phyloP scores from a whole-genome alignment of 495 filamentous ascomycete species.

The Neurospora sp. region DNA sequence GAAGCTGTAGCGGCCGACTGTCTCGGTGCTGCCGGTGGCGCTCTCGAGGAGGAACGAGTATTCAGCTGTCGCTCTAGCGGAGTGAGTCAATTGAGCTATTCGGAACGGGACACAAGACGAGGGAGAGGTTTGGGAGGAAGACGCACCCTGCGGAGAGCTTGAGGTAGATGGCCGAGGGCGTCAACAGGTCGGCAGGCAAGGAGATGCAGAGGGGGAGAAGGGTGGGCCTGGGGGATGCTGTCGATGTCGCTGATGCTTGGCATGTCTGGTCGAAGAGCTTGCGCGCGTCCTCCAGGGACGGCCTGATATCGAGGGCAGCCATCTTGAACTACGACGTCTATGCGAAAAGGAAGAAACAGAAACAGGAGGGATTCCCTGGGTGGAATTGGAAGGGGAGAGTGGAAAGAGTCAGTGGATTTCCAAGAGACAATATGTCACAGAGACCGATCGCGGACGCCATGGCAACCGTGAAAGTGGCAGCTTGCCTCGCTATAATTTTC shows the following conservation, averaged over 20 bases:
- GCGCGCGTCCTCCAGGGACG: conserved; percentile 16
- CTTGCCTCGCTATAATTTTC: neutral
- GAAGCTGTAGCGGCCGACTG: conserved; percentile 88
- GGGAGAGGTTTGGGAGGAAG: neutral
- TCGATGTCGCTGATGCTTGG: conserved; percentile 1
- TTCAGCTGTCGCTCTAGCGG: conserved; percentile 53
- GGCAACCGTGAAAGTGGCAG: neutral
- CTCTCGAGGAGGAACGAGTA: conserved; percentile 89
- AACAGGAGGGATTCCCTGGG: neutral
- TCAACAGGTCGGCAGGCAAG: conserved; percentile 83
- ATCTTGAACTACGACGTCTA: neutral
- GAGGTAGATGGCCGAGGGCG: conserved; percentile 82
- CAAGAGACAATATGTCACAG: neutral
- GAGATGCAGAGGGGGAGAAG: conserved; percentile 77
- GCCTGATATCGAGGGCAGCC: conserved; percentile 20
- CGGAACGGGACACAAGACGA: neutral
- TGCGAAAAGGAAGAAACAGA: neutral
- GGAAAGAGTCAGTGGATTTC: neutral
- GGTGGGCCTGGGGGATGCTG: conserved; percentile 41
- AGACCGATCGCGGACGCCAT: neutral
- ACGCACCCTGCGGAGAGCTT: conserved; percentile 49
- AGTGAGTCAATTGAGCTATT: conserved; percentile 4
- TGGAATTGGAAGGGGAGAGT: neutral
- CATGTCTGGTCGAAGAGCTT: conserved; percentile 17
- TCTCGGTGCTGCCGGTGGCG: conserved; percentile 85